Conservation (phyloP, 768 basidiomycete species). For the Trichaptum fuscoviolaceum region DNA sequence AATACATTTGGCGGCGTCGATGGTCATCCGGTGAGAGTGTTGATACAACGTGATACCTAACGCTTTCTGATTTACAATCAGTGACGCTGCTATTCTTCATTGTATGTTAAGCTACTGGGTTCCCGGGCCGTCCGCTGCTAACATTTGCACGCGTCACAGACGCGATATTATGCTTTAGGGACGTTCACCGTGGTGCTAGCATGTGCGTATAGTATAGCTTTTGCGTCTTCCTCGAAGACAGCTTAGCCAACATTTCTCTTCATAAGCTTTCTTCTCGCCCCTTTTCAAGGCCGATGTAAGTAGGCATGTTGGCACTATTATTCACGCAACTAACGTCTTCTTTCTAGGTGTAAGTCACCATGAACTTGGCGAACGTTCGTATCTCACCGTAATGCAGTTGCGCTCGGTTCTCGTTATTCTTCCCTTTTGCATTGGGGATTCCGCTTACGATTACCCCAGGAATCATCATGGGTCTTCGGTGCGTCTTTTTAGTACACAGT, state of each 20-base stretch:
- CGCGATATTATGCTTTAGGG: not conserved
- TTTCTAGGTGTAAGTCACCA: not conserved
- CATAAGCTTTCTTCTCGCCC: not conserved
- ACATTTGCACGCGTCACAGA: not conserved
- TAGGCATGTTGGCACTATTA: not conserved
- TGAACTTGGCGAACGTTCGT: not conserved
- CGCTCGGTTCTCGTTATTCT: not conserved
- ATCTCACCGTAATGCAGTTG: not conserved
- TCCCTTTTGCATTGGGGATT: constrained; percentile 1
- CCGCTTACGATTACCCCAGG: not conserved
- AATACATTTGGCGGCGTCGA: not conserved
- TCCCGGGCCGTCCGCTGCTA: not conserved
- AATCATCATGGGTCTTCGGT: constrained; percentile 4
- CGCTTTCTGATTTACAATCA: not conserved
- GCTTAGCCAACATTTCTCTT: not conserved
- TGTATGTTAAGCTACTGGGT: not conserved
- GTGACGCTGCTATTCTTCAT: not conserved
- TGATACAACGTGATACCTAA: not conserved
- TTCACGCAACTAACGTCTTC: not conserved
- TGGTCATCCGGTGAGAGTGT: not conserved
- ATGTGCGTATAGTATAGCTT: not conserved
- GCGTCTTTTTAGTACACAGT: not conserved
- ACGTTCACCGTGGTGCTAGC: not conserved
- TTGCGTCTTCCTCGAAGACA: constrained; percentile 1
- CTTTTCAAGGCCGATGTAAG: constrained; percentile 1